Evolutionary conservation across 306 rosid species (phyloP).

Genomic region (Carpinus viminea): DNA sequence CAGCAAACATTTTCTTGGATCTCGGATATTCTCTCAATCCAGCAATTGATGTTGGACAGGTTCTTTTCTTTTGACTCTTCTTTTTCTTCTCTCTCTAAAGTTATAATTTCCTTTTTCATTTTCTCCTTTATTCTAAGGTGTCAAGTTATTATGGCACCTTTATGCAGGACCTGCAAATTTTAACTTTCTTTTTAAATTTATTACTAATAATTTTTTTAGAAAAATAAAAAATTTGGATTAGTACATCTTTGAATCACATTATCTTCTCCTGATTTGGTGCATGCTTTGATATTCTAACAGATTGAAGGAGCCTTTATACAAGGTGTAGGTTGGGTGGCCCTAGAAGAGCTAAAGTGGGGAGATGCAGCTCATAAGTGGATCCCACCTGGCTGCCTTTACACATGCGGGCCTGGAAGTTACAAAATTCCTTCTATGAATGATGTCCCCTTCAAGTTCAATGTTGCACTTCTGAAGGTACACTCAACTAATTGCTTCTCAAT

Average conservation of each 20-base stretch:
- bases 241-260: neutral
- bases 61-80: slow-evolving; percentile 8
- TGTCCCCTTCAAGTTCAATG: slow-evolving; percentile 68
- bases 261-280: slow-evolving; percentile 21
- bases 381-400: slow-evolving; percentile 66
- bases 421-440: slow-evolving; percentile 88
- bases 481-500: slow-evolving; percentile 3
- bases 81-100: neutral
- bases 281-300: slow-evolving; percentile 39
- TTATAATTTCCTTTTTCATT: neutral
- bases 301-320: slow-evolving; percentile 94
- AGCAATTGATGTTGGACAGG: slow-evolving; percentile 97
- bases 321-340: slow-evolving; percentile 95
- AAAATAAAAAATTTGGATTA: neutral
- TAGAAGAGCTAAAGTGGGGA: slow-evolving; percentile 97
- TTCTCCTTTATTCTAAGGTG: neutral
- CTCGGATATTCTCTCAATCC: slow-evolving; percentile 91
- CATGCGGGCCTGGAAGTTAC: slow-evolving; percentile 86
- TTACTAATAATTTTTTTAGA: neutral
- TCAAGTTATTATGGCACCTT: neutral
- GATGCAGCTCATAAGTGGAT: slow-evolving; percentile 92
- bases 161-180: neutral
- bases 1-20: slow-evolving; percentile 71
- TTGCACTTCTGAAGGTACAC: slow-evolving; percentile 87
- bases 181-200: neutral